A percentile compares a stretch with the other conserved stretches of the same genome.
Conservation (phyloP, 225 moss, liverwort and hornwort genomes). For the Thuidium tamariscinum region DNA sequence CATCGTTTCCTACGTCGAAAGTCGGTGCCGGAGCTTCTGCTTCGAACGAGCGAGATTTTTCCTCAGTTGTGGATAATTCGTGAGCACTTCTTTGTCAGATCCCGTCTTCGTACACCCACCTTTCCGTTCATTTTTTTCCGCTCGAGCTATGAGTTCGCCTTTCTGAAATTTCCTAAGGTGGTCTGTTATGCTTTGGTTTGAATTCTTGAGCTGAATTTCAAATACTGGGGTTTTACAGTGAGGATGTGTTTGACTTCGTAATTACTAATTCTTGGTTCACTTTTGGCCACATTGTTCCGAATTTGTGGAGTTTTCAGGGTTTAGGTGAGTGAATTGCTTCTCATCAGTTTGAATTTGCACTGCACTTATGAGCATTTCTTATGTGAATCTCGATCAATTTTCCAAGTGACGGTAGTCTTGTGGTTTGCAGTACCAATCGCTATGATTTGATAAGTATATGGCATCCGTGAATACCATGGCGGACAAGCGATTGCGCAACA, state of each 20-base stretch:
- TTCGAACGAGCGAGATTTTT: background rate
- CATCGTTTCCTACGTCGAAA: background rate
- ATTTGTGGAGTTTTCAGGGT: background rate
- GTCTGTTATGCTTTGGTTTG: background rate
- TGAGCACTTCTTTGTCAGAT: too few relatives aligned
- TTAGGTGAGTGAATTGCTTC: background rate
- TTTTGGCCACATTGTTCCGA: background rate
- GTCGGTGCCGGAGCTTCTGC: background rate
- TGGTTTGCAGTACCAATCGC: background rate
- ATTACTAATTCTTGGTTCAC: background rate
- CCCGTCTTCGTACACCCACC: background rate
- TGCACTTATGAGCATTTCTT: background rate
- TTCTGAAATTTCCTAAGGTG: background rate
- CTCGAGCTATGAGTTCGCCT: background rate
- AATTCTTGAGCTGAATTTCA: background rate
- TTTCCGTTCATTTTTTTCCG: background rate
- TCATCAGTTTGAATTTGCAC: background rate
- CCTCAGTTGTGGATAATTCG: background rate
- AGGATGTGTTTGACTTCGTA: background rate
- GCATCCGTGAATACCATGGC: constrained; percentile 5
- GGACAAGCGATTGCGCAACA: constrained; percentile 13
- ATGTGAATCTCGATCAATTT: background rate
- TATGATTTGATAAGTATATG: background rate
- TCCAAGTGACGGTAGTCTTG: background rate
- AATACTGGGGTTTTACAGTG: background rate